Evolutionary conservation across 2,329 filamentous ascomycete species (phyloP).

Genomic region (Exophiala sp.): DNA sequence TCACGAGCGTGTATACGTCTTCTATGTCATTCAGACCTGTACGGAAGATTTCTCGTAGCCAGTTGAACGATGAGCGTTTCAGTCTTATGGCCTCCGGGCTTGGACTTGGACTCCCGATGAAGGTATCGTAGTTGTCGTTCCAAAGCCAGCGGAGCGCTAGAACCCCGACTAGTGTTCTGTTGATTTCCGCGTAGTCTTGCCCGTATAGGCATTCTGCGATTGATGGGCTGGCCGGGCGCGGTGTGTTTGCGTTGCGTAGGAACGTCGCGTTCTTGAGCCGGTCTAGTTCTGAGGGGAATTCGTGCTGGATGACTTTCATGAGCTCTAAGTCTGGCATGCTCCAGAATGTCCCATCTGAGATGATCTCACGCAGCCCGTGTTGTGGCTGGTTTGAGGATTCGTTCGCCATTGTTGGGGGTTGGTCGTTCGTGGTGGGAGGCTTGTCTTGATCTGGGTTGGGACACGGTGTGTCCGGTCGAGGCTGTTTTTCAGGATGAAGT

Average conservation of each 20-base stretch:
- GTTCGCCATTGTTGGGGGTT: too few species aligned
- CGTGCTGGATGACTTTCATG: conserved; percentile 27
- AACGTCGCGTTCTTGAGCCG: conserved; percentile 31
- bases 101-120: conserved; percentile 30
- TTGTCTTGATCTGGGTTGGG: too few species aligned
- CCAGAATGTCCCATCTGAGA: conserved; percentile 19
- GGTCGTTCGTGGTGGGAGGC: too few species aligned
- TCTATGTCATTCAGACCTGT: conserved; percentile 15
- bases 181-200: conserved; percentile 35
- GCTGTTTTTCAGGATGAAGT: too few species aligned
- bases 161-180: conserved; percentile 37
- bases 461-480: too few species aligned
- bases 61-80: conserved; percentile 30
- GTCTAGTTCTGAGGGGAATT: conserved; percentile 30
- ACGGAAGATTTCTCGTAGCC: conserved; percentile 27
- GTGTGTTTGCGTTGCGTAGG: conserved; percentile 9
- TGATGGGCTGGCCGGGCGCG: conserved; percentile 18
- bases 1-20: conserved; percentile 32
- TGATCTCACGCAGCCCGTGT: too few species aligned
- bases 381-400: too few species aligned
- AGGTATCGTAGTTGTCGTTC: conserved; percentile 32
- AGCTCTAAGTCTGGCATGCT: conserved; percentile 22
- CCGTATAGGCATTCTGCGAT: conserved; percentile 32
- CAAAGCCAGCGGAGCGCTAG: conserved; percentile 37
- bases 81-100: conserved; percentile 23